phyloP scores from a whole-genome alignment of 345 rosid species.

The Citrus mangshanensis region DNA sequence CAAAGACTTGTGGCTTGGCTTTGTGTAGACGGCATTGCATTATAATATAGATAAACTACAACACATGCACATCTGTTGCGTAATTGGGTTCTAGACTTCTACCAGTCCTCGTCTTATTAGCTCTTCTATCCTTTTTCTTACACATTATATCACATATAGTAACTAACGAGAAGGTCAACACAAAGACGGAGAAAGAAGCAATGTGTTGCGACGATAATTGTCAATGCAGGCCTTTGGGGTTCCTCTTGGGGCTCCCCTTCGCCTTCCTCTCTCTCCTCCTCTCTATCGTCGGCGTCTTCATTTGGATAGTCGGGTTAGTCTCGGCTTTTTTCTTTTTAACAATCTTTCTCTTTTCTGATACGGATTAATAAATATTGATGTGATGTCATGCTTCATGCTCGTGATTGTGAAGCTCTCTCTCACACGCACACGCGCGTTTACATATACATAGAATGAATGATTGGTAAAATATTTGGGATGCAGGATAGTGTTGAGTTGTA shows the following conservation, averaged over 20 bases:
- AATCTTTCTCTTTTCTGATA: neutral
- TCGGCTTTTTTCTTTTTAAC: neutral
- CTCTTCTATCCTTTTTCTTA: neutral
- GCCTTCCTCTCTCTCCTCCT: slow-evolving; percentile 55
- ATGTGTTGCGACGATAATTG: slow-evolving; percentile 47
- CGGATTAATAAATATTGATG: neutral
- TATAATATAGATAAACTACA: no score
- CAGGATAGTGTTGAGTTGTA: slow-evolving; percentile 52
- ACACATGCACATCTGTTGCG: no score
- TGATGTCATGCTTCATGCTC: neutral
- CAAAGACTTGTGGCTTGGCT: slow-evolving; percentile 7
- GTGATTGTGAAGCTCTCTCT: no score
- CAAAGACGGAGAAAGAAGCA: neutral
- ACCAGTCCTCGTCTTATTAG: slow-evolving; percentile 1
- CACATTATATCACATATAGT: no score
- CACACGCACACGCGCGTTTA: accelerated
- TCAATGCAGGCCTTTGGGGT: slow-evolving; percentile 63
- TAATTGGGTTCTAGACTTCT: no score
- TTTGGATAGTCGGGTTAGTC: slow-evolving; percentile 62
- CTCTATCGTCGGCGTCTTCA: slow-evolving; percentile 46
- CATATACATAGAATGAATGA: no score
- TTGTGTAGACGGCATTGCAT: slow-evolving; percentile 7
- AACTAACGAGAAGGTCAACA: no score
- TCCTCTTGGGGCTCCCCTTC: slow-evolving; percentile 64
- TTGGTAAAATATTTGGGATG: slow-evolving; percentile 3